Conservation (phyloP, 805 yeast species). For the Nakazawaea anatomiae region DNA sequence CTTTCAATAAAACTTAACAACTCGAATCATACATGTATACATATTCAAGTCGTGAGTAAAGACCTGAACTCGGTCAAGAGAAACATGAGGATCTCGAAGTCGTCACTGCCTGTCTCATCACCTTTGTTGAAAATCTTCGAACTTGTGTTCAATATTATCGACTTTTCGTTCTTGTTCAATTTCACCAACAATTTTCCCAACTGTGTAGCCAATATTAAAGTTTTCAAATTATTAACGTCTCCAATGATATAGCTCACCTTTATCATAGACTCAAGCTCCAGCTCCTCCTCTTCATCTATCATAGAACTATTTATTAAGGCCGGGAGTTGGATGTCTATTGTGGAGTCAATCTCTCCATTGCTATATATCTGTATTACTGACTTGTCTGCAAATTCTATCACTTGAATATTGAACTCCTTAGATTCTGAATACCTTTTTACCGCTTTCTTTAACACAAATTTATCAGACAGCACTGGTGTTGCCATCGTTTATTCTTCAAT, state of each 20-base stretch:
- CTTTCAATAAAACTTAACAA: too few relatives aligned
- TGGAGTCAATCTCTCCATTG: slow-evolving; percentile 9
- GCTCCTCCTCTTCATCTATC: slow-evolving; percentile 2
- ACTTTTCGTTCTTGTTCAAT: slow-evolving; percentile 25
- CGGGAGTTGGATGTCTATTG: slow-evolving; percentile 25
- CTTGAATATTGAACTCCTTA: background rate
- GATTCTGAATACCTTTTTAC: background rate
- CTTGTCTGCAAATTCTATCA: slow-evolving; percentile 2
- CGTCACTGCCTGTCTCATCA: slow-evolving; percentile 23
- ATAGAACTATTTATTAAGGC: slow-evolving; percentile 26
- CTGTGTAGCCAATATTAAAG: slow-evolving; percentile 39
- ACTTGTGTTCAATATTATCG: slow-evolving; percentile 29
- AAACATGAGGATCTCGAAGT: slow-evolving; percentile 31
- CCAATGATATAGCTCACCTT: slow-evolving; percentile 14
- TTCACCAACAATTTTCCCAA: slow-evolving; percentile 21
- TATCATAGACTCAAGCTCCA: slow-evolving; percentile 1
- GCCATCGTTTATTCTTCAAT: background rate
- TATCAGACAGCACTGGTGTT: background rate
- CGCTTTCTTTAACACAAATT: background rate
- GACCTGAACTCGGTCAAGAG: background rate
- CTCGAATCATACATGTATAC: background rate
- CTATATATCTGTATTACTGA: slow-evolving; percentile 2
- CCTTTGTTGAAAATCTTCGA: slow-evolving; percentile 30
- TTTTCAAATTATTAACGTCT: slow-evolving; percentile 37
- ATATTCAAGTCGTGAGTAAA: background rate